These are phyloP conservation scores for Lachnellula hyalina DNA, from an alignment of 2,329 filamentous ascomycete species.

Conservation along the genomic window DNA sequence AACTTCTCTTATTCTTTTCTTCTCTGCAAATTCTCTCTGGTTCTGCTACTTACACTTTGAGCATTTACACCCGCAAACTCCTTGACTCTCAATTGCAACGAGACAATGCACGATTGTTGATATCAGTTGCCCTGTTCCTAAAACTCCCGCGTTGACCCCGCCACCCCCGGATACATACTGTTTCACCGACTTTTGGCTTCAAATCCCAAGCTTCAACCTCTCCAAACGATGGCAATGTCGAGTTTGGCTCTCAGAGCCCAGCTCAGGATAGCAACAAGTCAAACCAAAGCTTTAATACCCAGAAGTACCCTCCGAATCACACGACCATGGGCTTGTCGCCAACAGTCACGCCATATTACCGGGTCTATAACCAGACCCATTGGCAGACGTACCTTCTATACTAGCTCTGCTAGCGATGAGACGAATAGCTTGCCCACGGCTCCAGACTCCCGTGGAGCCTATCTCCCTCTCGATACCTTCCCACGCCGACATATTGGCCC, in stretches of 20 bases:
- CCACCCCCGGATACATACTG: constrained; percentile 8
- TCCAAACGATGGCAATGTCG: constrained; percentile 22
- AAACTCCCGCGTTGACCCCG: constrained; percentile 19
- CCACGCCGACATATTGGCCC: constrained; percentile 84
- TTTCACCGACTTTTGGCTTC: constrained; percentile 14
- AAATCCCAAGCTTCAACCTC: constrained; percentile 2
- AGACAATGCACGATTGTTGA: constrained; percentile 10
- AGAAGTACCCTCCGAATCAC: constrained; percentile 14
- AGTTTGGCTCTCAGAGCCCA: constrained; percentile 21
- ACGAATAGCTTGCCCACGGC: constrained; percentile 16
- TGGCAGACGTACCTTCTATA: constrained; percentile 29
- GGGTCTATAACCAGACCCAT: constrained; percentile 7
- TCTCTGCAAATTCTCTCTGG: no score
- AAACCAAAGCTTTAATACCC: constrained; percentile 11
- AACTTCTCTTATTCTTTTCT: no score
- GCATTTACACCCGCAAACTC: no score
- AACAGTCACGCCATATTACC: constrained; percentile 13
- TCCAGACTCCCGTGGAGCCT: constrained; percentile 31
- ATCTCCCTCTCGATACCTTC: constrained; percentile 53
- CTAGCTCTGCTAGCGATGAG: constrained; percentile 28
- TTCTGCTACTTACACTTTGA: no score
- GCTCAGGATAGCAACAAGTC: constrained; percentile 19
- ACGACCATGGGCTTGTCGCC: constrained; percentile 21
- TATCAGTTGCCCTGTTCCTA: constrained; percentile 6
- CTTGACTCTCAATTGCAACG: neutral